These are phyloP conservation scores for Coelastrella sp. DNA, from an alignment of 139 green algal genomes.

Conservation along the genomic window DNA sequence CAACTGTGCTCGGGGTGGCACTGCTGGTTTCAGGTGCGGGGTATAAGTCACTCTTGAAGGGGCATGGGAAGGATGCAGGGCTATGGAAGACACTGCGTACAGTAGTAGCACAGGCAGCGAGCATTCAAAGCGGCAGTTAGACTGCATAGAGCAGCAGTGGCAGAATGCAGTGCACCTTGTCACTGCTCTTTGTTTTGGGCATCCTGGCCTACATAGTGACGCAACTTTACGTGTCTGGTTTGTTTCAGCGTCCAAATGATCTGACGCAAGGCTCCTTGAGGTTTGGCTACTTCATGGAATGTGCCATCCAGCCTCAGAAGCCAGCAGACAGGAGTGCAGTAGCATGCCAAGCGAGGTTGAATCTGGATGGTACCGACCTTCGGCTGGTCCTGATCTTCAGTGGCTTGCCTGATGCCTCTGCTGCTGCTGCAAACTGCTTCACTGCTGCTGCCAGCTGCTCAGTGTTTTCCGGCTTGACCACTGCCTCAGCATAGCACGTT, in stretches of 20 bases:
- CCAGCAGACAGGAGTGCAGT: background rate
- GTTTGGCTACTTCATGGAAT: no score
- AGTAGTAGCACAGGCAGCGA: background rate
- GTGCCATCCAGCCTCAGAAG: no score
- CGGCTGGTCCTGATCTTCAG: conserved; percentile 33
- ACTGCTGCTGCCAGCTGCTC: conserved; percentile 39
- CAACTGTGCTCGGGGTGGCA: conserved; percentile 22
- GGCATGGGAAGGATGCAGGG: conserved; percentile 31
- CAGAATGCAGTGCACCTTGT: no score
- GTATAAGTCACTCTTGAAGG: background rate
- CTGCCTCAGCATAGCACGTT: conserved; percentile 39
- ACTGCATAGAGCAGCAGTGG: no score
- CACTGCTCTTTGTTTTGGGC: no score
- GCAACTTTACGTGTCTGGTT: no score
- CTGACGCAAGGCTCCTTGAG: no score
- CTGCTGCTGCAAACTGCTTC: conserved; percentile 34
- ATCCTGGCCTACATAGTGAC: no score
- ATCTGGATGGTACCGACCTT: background rate
- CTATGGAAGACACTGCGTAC: conserved; percentile 29
- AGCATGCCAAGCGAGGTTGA: no score
- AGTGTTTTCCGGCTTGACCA: conserved; percentile 24
- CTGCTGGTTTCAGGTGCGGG: conserved; percentile 4
- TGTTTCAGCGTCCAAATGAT: no score
- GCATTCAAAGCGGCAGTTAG: no score
- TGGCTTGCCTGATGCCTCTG: conserved; percentile 15